phyloP scores from a whole-genome alignment of 1,139 yeast genomes.

The Kodamaea sp. region DNA sequence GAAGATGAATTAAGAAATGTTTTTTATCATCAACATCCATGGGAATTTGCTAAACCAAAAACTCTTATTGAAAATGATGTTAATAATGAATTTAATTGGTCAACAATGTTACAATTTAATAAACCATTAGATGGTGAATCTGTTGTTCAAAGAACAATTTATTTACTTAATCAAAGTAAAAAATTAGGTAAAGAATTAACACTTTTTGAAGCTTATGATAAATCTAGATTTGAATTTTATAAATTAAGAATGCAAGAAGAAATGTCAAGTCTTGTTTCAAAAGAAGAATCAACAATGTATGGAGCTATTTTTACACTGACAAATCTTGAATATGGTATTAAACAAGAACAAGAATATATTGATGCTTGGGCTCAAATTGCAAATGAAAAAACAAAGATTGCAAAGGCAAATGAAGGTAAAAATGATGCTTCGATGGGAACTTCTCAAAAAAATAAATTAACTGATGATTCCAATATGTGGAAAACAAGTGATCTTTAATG shows the following conservation, averaged over 20 bases:
- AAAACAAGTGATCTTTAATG: slow-evolving; percentile 1
- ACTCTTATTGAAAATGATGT: slow-evolving; percentile 68
- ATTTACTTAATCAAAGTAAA: slow-evolving; percentile 49
- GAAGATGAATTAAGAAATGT: slow-evolving; percentile 82
- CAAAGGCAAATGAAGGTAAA: slow-evolving; percentile 42
- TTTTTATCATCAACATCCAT: slow-evolving; percentile 92
- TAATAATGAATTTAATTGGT: slow-evolving; percentile 64
- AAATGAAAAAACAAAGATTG: slow-evolving; percentile 49
- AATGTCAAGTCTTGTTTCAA: slow-evolving; percentile 65
- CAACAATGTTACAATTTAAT: slow-evolving; percentile 63
- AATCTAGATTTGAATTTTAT: slow-evolving; percentile 85
- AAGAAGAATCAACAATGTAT: slow-evolving; percentile 81
- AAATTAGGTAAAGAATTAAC: slow-evolving; percentile 27
- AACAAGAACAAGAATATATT: slow-evolving; percentile 66
- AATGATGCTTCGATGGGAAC: slow-evolving; percentile 25
- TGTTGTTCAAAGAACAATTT: slow-evolving; percentile 88
- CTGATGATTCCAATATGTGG: slow-evolving; percentile 18
- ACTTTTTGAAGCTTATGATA: slow-evolving; percentile 70
- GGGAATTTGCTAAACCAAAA: slow-evolving; percentile 97
- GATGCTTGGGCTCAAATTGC: slow-evolving; percentile 76
- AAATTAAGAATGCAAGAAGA: slow-evolving; percentile 82
- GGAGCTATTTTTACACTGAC: slow-evolving; percentile 72
- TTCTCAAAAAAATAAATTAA: slow-evolving; percentile 20
- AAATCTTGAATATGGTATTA: slow-evolving; percentile 62
- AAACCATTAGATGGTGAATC: slow-evolving; percentile 86